A percentile compares a stretch with the other conserved stretches of the same genome.
Evolutionary conservation across 2,329 filamentous ascomycete genomes (phyloP).

Genomic region (Pestalotiopsis sp.): DNA sequence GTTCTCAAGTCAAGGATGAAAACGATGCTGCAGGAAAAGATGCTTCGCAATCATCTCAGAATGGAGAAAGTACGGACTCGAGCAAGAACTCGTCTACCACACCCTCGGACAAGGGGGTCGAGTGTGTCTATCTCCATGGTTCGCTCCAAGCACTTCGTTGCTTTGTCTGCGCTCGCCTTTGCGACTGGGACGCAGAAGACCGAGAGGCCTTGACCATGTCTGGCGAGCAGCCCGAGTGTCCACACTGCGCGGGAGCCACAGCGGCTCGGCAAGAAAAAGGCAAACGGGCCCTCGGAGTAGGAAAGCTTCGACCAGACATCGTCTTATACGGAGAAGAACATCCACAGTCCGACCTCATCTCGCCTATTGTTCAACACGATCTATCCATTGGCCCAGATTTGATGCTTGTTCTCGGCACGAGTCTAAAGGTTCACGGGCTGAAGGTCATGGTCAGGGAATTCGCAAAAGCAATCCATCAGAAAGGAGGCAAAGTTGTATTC

Average conservation of each 20-base stretch:
- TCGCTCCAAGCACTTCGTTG: conserved; percentile 68
- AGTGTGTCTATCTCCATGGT: conserved; percentile 73
- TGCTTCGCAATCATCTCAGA: conserved; percentile 21
- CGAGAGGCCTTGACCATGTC: conserved; percentile 60
- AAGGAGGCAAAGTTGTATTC: conserved; percentile 70
- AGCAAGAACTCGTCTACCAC: conserved; percentile 21
- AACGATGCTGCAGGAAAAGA: conserved; percentile 20
- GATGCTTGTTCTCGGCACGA: conserved; percentile 72
- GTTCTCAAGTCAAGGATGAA: conserved; percentile 20
- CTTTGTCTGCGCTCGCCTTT: conserved; percentile 60
- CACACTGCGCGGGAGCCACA: conserved; percentile 65
- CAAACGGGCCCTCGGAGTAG: conserved; percentile 68
- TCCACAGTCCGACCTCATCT: conserved; percentile 68
- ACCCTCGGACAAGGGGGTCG: conserved; percentile 49
- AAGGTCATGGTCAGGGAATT: conserved; percentile 74
- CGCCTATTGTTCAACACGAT: conserved; percentile 70
- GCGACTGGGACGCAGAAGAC: conserved; percentile 61
- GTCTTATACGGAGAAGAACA: conserved; percentile 77
- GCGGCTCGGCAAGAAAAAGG: conserved; percentile 65
- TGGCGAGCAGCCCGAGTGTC: conserved; percentile 69
- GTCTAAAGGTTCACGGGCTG: conserved; percentile 70
- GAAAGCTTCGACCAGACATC: conserved; percentile 71
- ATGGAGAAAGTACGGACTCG: conserved; percentile 19
- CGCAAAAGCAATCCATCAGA: conserved; percentile 70
- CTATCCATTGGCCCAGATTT: conserved; percentile 66